These are phyloP conservation scores for Phyllosticta citrichinensis DNA, from an alignment of 2,329 filamentous ascomycete species.

Conservation along the genomic window DNA sequence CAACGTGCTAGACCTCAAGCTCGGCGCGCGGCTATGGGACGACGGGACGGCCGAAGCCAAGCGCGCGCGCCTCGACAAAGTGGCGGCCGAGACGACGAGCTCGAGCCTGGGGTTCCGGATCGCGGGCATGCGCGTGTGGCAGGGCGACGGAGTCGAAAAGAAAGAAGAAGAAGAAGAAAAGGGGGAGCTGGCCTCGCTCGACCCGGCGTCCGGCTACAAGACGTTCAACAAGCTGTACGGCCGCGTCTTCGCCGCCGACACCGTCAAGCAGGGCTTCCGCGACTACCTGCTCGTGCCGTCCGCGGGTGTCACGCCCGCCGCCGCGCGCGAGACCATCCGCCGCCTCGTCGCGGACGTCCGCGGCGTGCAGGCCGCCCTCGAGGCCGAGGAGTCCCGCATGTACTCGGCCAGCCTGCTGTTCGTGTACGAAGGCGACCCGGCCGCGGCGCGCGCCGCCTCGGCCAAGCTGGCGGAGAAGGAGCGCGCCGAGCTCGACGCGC, in stretches of 20 bases:
- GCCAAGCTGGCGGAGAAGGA: slow-evolving; percentile 17
- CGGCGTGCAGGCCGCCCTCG: slow-evolving; percentile 46
- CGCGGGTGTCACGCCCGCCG: slow-evolving; percentile 27
- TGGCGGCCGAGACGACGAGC: slow-evolving; percentile 50
- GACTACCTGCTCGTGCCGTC: slow-evolving; percentile 41
- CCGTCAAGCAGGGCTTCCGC: slow-evolving; percentile 47
- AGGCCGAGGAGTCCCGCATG: slow-evolving; percentile 56
- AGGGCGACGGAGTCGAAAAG: slow-evolving; percentile 14
- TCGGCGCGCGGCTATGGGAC: slow-evolving; percentile 78
- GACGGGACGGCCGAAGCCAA: slow-evolving; percentile 54
- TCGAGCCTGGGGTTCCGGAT: slow-evolving; percentile 52
- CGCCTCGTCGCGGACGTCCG: slow-evolving; percentile 37
- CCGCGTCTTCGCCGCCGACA: slow-evolving; percentile 45
- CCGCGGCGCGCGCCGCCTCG: slow-evolving; percentile 21
- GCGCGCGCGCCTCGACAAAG: slow-evolving; percentile 48
- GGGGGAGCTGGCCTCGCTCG: slow-evolving; percentile 21
- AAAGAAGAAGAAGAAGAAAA: slow-evolving; percentile 13
- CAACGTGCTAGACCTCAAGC: slow-evolving; percentile 88
- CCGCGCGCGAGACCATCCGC: background rate
- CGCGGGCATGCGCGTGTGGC: slow-evolving; percentile 54
- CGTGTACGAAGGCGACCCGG: slow-evolving; percentile 55
- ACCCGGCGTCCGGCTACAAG: slow-evolving; percentile 44
- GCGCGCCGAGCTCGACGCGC: slow-evolving; percentile 4
- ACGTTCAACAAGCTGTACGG: slow-evolving; percentile 59
- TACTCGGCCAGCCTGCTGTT: slow-evolving; percentile 56